Base-by-base conservation (phyloP, 108 stramenopile species). In the Cyclostephanos invisitatus region DNA sequence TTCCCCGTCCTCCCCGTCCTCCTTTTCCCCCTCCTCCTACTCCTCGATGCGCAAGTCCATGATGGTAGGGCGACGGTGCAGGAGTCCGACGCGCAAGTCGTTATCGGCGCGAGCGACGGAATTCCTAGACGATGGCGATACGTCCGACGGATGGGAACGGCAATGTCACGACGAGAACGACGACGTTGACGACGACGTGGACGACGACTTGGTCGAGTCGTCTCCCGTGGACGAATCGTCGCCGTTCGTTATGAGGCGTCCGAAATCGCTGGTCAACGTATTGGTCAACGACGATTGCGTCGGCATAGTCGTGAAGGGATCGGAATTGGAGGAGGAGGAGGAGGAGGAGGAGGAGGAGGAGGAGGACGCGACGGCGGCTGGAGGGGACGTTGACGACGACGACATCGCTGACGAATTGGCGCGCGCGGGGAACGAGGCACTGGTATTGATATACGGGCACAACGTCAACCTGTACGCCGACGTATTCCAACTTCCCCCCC, bases 391-490 rank as follows among this genome's bases (percentile, higher is more conserved):
- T 8, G 7, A 7, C 40, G 40, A 40, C 40, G 40, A 40, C 53
- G 53, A 54, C 22, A 12, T 21, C 8, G 53, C n/a, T n/a, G 60
- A 61, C 60, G 60, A 61, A 3, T 7, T 38, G 8, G 37, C 37
- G 0, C 21, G 32, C 12, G 60, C 60, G 9, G 60, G 60, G 5
- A 61, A 61, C 36, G 60, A 61, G 36, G 60, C 60, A 9, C 38
- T 61, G 3, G 40, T 36, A 17, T 21, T 61, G 40, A 20, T 61
- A 17, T 61, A 61, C 60, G 60, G 60, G 2, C 60, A 36, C 35
- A 61, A 61, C n/a, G 36, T 38, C 60, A 61, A 61, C 37, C 60
- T 61, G 36, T 61, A 61, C 60, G 21, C 60, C 0, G 20, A 61
- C 60, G 60, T 61, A 0, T 61, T 61, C 36, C 60, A 44, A 36